A percentile compares a stretch with the other conserved stretches of the same genome.
Conservation (phyloP, 768 basidiomycete genomes). For the Boletus pseudo-olivaceus region DNA sequence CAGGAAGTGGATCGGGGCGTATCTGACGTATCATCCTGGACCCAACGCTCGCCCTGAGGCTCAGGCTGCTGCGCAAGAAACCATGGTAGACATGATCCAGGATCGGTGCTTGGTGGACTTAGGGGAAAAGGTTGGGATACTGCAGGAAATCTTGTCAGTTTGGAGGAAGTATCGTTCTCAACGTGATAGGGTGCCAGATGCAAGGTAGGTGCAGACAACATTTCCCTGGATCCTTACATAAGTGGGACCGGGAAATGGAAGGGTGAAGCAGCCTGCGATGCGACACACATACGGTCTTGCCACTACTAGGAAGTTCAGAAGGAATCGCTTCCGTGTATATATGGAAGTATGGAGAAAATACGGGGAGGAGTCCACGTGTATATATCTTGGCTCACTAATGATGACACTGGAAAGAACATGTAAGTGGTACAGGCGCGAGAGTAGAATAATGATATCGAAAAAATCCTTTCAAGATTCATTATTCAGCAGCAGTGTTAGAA, state of each 20-base stretch:
- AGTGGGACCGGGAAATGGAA: too few species aligned
- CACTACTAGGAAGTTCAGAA: neutral
- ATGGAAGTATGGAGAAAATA: conserved; percentile 3
- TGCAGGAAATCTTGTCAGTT: conserved; percentile 14
- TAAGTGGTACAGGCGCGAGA: conserved; percentile 19
- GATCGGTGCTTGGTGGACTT: conserved; percentile 14
- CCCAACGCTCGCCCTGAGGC: neutral
- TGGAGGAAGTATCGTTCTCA: conserved; percentile 21
- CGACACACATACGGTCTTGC: neutral
- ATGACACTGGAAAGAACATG: conserved; percentile 13
- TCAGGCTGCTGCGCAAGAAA: conserved; percentile 8
- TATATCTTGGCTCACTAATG: conserved; percentile 10
- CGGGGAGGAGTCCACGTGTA: conserved; percentile 4
- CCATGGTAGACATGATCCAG: conserved; percentile 11
- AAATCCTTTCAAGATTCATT: conserved; percentile 7
- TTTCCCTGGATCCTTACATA: neutral
- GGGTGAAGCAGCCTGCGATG: neutral
- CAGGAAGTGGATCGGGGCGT: conserved; percentile 4
- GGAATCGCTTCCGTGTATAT: neutral
- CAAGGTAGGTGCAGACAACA: neutral
- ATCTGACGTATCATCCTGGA: conserved; percentile 15
- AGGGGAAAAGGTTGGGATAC: conserved; percentile 13
- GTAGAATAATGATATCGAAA: conserved; percentile 19
- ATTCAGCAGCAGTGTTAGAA: conserved; percentile 5
- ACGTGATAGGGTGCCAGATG: neutral